phyloP scores from a whole-genome alignment of 345 rosid genomes.

The Garcia nutans region DNA sequence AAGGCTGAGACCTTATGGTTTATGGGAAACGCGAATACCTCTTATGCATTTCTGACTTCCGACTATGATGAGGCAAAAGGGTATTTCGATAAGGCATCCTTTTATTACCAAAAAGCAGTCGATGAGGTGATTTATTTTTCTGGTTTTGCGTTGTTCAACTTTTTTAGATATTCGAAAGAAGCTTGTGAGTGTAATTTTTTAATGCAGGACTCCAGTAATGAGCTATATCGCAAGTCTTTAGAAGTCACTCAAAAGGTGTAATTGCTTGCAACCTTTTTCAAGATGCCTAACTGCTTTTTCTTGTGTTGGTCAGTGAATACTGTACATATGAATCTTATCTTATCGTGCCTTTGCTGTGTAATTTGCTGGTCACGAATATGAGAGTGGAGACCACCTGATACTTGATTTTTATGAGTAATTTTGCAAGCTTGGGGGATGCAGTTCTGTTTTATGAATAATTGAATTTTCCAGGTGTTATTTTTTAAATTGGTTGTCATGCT shows the following conservation, averaged over 20 bases:
- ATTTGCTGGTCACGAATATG: not conserved
- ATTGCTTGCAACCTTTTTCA: not conserved
- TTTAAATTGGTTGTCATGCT: not conserved
- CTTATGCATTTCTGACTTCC: slow-evolving; percentile 22
- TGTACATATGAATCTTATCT: not conserved
- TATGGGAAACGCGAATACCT: slow-evolving; percentile 25
- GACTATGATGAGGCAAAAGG: slow-evolving; percentile 20
- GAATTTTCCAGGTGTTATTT: not conserved
- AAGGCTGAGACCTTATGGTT: slow-evolving; percentile 22
- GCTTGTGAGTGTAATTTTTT: not conserved
- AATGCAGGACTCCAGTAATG: slow-evolving; percentile 27
- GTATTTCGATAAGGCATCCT: slow-evolving; percentile 18
- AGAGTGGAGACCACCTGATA: not conserved
- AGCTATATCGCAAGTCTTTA: slow-evolving; percentile 26
- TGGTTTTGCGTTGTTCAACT: not conserved
- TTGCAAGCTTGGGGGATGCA: not conserved
- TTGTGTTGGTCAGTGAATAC: not conserved
- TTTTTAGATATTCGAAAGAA: not conserved
- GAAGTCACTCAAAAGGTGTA: slow-evolving; percentile 25
- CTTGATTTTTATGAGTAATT: not conserved
- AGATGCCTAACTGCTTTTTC: not conserved
- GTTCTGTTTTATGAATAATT: not conserved
- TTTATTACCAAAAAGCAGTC: slow-evolving; percentile 25
- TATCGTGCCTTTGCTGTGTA: not conserved
- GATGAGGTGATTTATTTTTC: slow-evolving; percentile 20